Percentiles rank a stretch among this genome's conserved stretches.
phyloP scores from a whole-genome alignment of 345 rosid genomes.

The Sonneratia caseolaris region DNA sequence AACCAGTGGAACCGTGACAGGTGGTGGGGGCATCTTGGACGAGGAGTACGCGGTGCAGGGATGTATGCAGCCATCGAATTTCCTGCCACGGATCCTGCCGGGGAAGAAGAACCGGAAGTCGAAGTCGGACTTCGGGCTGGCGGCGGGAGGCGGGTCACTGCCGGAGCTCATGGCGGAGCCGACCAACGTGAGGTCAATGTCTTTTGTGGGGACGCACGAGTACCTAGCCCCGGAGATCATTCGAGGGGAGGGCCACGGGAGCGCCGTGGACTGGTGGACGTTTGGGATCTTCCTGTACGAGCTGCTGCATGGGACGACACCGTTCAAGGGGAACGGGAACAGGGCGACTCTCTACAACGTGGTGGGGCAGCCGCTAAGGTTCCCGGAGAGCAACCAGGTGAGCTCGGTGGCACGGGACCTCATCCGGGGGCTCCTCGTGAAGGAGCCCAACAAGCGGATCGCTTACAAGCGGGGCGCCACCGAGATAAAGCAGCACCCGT shows the following conservation, averaged over 20 bases:
- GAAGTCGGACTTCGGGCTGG: no score
- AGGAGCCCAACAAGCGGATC: conserved; percentile 79
- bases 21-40: no score
- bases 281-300: conserved; percentile 80
- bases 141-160: conserved; percentile 58
- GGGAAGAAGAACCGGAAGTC: conserved; percentile 23
- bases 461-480: conserved; percentile 87
- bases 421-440: conserved; percentile 65
- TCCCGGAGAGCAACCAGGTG: conserved; percentile 69
- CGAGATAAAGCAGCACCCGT: conserved; percentile 85
- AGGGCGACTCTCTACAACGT: conserved; percentile 78
- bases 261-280: conserved; percentile 99
- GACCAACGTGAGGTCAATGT: conserved; percentile 85
- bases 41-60: no score
- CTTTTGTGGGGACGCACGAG: conserved; percentile 89
- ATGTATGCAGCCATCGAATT: conserved; percentile 29
- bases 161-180: conserved; percentile 95
- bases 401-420: conserved; percentile 83
- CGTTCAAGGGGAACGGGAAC: conserved; percentile 87
- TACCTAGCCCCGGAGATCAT: conserved; percentile 88
- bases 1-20: no score
- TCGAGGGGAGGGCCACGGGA: conserved; percentile 93
- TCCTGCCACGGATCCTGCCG: conserved; percentile 27
- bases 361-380: conserved; percentile 84
- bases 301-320: conserved; percentile 81